phyloP scores from a whole-genome alignment of 768 basidiomycete genomes.

The Lentinula detonsa region DNA sequence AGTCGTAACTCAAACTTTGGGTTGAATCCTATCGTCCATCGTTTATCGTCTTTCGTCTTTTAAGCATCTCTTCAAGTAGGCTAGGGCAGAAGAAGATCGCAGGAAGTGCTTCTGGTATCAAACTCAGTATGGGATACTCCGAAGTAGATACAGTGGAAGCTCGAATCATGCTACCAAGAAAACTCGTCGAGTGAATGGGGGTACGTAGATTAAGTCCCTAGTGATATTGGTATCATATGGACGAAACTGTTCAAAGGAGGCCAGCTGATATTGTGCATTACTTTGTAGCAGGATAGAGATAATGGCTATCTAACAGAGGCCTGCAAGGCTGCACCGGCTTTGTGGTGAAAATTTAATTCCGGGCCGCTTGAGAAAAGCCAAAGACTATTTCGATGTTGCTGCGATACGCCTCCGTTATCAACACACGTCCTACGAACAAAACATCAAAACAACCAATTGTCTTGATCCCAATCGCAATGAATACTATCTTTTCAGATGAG shows the following conservation, averaged over 20 bases:
- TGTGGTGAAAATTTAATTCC: no score
- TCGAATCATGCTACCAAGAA: background rate
- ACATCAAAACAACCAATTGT: no score
- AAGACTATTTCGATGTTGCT: no score
- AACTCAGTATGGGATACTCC: background rate
- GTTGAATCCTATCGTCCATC: background rate
- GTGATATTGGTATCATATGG: background rate
- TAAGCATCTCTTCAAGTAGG: background rate
- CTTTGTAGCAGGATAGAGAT: no score
- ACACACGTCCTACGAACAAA: no score
- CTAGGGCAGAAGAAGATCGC: background rate
- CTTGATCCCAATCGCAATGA: no score
- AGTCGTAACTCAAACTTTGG: background rate
- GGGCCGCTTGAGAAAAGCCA: no score
- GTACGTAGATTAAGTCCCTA: background rate
- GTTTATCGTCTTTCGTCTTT: background rate
- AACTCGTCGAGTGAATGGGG: background rate
- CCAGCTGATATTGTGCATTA: background rate
- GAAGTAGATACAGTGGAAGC: background rate
- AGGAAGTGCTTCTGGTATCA: background rate
- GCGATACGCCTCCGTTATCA: no score
- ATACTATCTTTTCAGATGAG: no score
- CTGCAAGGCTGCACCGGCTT: no score
- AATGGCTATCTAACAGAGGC: no score
- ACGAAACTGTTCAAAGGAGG: background rate